Base-by-base conservation (phyloP, 2,329 filamentous ascomycete genomes). In the Fusarium bactridioides region DNA sequence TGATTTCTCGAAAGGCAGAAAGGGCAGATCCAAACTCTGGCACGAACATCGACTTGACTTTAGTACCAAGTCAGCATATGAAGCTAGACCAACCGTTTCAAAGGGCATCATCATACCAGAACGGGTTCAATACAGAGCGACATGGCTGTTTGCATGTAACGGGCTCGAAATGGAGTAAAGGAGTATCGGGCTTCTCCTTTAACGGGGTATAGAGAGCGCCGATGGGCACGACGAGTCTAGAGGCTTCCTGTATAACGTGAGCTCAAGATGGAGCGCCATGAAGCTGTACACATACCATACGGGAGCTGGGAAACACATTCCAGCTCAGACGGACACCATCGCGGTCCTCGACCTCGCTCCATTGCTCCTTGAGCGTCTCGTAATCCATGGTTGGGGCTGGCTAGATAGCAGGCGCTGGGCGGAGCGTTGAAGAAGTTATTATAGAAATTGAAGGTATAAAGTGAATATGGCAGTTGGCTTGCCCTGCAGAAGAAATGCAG, bases 301-400 rank as follows among this genome's bases (percentile, higher is more conserved):
- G 94, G 79, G 95, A 95, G 86, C 95, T 98, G 55, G 96, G 96
- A 80, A 99, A 97, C 69, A 97, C 97, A 82, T 99, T 99, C 96
- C 96, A 99, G 84, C 95, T 98, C 75, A 99, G 88, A 72, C 96
- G 92, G 79, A 98, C 90, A 69, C 96, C 96, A 90, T 99, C 96
- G 77, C 94, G 91, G 80, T 99, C 96, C 86, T 99, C 96, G 66
- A 97, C 92, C 82, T 98, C 94, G 79, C 92, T 94, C 95, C 95
- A 98, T 85, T 95, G 93, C 84, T 98, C 95, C 85, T 98, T 98
- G 76, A 97, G 86, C 76, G 91, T 89, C 83, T 98, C 95, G 87
- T 94, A 97, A 82, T 97, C 95, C 94, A 97, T 97, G 15, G 53
- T 50, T 18, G 35, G 31, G 27, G 41, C 27, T 40, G 37, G 23